Percentiles rank a stretch among this genome's conserved stretches.
Evolutionary conservation across 2,329 filamentous ascomycete species (phyloP).

Genomic region (Arthroderma sp.): DNA sequence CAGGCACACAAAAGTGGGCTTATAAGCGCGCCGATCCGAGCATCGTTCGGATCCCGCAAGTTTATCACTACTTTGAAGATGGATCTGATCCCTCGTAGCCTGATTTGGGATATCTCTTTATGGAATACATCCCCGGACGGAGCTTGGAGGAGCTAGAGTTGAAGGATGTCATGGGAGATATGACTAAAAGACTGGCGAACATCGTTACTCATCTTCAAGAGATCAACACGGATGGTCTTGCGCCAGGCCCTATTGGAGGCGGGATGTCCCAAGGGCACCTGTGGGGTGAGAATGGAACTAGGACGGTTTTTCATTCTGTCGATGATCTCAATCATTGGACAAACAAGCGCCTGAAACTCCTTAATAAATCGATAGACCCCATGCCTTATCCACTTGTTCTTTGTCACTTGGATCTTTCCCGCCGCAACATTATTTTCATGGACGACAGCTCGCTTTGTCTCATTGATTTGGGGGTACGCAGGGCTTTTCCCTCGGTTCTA

Average conservation of each 20-base stretch:
- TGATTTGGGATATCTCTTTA: conserved; percentile 15
- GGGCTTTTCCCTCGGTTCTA: conserved; percentile 16
- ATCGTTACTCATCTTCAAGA: conserved; percentile 10
- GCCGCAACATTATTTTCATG: conserved; percentile 16
- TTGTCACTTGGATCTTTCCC: conserved; percentile 16
- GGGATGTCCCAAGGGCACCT: conserved; percentile 11
- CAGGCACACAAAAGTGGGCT: conserved; percentile 13
- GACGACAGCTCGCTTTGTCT: conserved; percentile 14
- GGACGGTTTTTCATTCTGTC: conserved; percentile 6
- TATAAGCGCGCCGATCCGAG: conserved; percentile 9
- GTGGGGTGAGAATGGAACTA: conserved; percentile 14
- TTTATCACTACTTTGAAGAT: conserved; percentile 13
- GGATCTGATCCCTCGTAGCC: conserved; percentile 1
- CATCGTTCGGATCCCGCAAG: conserved; percentile 13
- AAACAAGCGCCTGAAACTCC: conserved; percentile 8
- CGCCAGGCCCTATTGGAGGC: conserved; percentile 12
- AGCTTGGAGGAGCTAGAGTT: conserved; percentile 10
- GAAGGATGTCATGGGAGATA: conserved; percentile 2
- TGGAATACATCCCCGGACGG: conserved; percentile 14
- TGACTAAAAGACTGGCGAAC: conserved; percentile 9
- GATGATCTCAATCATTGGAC: conserved; percentile 8
- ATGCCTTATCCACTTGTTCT: conserved; percentile 14
- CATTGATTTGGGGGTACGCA: conserved; percentile 15
- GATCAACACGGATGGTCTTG: conserved; percentile 4
- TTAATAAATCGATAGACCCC: conserved; percentile 13